Evolutionary conservation across 192 early-diverging fungal species (phyloP).

Genomic region (Rhizoclosmatium sp.): DNA sequence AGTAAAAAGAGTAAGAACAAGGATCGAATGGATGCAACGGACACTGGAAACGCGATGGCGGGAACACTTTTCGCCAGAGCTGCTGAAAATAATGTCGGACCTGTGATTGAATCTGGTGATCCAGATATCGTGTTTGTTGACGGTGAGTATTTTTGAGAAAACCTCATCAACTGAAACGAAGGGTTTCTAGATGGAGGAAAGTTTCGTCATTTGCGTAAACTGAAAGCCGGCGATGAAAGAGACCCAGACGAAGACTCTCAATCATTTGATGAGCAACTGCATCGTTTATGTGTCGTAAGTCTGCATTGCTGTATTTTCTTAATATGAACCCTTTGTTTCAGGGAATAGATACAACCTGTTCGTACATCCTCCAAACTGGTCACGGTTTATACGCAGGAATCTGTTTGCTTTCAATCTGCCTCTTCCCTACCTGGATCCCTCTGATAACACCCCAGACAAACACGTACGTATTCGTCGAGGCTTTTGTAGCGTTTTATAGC

Average conservation of each 20-base stretch:
- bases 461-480: background rate
- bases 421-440: slow-evolving; percentile 29
- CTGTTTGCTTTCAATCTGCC: slow-evolving; percentile 23
- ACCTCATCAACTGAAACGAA: background rate
- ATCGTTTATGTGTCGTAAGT: slow-evolving; percentile 19
- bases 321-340: background rate
- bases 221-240: slow-evolving; percentile 1
- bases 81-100: slow-evolving; percentile 22
- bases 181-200: slow-evolving; percentile 16
- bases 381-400: slow-evolving; percentile 39
- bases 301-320: background rate
- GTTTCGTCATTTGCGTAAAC: slow-evolving; percentile 23
- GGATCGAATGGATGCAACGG: background rate
- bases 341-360: slow-evolving; percentile 25
- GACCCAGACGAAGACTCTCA: slow-evolving; percentile 1
- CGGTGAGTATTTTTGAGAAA: slow-evolving; percentile 15
- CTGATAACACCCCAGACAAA: slow-evolving; percentile 1
- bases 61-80: slow-evolving; percentile 10
- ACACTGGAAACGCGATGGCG: background rate
- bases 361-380: slow-evolving; percentile 23
- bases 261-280: slow-evolving; percentile 33
- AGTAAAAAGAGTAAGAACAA: slow-evolving; percentile 7
- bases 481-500: slow-evolving; percentile 31
- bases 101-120: slow-evolving; percentile 32
- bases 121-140: slow-evolving; percentile 42